Conservation (phyloP, 768 basidiomycete genomes). For the Leccinum aurantiacum region DNA sequence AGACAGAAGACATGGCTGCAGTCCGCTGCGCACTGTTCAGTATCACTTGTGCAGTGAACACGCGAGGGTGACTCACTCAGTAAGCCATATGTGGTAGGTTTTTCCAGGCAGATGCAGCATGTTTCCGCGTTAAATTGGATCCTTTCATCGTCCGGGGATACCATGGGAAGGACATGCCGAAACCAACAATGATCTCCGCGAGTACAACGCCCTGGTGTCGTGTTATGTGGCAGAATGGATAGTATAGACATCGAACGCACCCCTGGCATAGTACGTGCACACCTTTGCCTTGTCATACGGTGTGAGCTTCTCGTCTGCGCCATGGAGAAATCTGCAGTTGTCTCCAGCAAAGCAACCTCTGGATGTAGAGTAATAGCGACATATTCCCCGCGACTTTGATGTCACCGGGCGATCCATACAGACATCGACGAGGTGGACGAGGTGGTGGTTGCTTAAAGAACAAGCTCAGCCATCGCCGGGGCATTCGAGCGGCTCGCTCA, state of each 20-base stretch:
- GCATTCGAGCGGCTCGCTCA: not conserved
- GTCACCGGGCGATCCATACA: conserved; percentile 57
- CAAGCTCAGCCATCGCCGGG: not conserved
- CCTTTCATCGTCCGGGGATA: conserved; percentile 24
- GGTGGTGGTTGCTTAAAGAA: not conserved
- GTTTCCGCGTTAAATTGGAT: conserved; percentile 42
- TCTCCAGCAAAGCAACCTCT: conserved; percentile 71
- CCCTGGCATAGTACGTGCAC: conserved; percentile 63
- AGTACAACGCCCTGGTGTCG: conserved; percentile 61
- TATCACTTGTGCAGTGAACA: not conserved
- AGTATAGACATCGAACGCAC: conserved; percentile 32
- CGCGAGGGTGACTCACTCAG: conserved; percentile 46
- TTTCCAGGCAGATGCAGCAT: conserved; percentile 78
- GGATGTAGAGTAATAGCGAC: conserved; percentile 60
- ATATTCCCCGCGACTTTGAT: conserved; percentile 69
- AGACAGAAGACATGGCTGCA: conserved; percentile 82
- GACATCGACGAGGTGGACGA: conserved; percentile 23
- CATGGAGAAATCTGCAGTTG: conserved; percentile 78
- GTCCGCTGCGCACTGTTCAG: conserved; percentile 44
- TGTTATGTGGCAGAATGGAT: not conserved
- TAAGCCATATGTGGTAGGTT: conserved; percentile 65
- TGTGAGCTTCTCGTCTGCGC: conserved; percentile 49
- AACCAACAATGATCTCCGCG: conserved; percentile 78
- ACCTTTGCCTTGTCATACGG: conserved; percentile 71
- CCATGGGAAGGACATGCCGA: conserved; percentile 43